A percentile compares a stretch with the other conserved stretches of the same genome.
Conservation (phyloP, 2,329 filamentous ascomycete genomes). For the Helotiales sp. region DNA sequence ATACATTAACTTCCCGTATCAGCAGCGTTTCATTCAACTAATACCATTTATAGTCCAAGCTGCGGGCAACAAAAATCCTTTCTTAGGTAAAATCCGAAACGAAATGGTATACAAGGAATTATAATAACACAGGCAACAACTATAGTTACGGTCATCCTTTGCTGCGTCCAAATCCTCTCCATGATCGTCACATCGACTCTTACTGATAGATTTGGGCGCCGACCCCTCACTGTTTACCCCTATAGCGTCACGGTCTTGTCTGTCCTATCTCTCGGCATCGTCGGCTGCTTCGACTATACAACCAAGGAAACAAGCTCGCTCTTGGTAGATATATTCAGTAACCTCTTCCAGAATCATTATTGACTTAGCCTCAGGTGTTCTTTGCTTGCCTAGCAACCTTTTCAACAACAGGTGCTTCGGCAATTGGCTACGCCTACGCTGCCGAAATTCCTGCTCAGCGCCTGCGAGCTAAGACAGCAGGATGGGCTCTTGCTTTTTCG, state of each 20-base stretch:
- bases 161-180: constrained; percentile 43
- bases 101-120: too few species aligned
- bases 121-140: too few species aligned
- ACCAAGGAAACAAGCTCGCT: constrained; percentile 37
- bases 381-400: constrained; percentile 44
- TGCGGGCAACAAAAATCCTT: constrained; percentile 42
- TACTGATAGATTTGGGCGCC: constrained; percentile 39
- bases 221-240: constrained; percentile 41
- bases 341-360: background rate
- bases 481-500: constrained; percentile 41
- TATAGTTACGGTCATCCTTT: constrained; percentile 43
- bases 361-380: constrained; percentile 39
- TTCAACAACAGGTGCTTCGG: constrained; percentile 42
- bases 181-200: constrained; percentile 39
- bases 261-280: constrained; percentile 40
- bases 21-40: background rate
- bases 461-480: constrained; percentile 41
- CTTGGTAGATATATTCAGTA: constrained; percentile 30
- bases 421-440: constrained; percentile 45
- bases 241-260: constrained; percentile 40
- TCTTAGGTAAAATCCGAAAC: too few species aligned
- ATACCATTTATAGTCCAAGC: constrained; percentile 36
- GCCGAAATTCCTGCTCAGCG: constrained; percentile 43
- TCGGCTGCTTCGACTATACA: constrained; percentile 42
- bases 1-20: background rate